phyloP scores from a whole-genome alignment of 2,329 filamentous ascomycete genomes.

The Lasiodiplodia sp. region DNA sequence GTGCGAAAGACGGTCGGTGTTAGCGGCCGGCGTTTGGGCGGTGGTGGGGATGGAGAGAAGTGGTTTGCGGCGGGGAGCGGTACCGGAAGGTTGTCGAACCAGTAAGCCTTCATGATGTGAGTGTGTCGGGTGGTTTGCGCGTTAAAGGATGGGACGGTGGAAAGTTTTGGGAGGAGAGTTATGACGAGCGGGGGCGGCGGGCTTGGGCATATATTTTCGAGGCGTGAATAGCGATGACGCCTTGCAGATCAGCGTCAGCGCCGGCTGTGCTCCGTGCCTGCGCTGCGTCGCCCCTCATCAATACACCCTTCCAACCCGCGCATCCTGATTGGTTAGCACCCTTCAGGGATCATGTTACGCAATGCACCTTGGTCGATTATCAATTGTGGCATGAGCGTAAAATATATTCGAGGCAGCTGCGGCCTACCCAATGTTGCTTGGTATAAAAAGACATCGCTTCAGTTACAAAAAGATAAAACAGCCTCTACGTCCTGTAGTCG shows the following conservation, averaged over 20 bases:
- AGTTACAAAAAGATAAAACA: not conserved
- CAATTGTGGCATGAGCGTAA: not conserved
- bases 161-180: not conserved
- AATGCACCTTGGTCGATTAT: not conserved
- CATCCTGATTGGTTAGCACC: slow-evolving; percentile 2
- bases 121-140: not conserved
- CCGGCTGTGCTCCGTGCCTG: slow-evolving; percentile 9
- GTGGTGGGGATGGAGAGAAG: not conserved
- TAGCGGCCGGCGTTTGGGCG: slow-evolving; percentile 30
- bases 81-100: slow-evolving; percentile 72
- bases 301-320: slow-evolving; percentile 5
- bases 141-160: slow-evolving; percentile 8
- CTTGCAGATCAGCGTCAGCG: slow-evolving; percentile 27
- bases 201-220: slow-evolving; percentile 27
- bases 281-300: not conserved
- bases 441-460: slow-evolving; percentile 17
- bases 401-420: not conserved
- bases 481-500: slow-evolving; percentile 66
- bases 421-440: not conserved
- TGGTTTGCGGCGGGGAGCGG: slow-evolving; percentile 31
- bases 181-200: slow-evolving; percentile 4
- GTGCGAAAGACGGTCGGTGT: slow-evolving; percentile 29
- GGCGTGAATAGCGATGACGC: slow-evolving; percentile 22
- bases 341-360: slow-evolving; percentile 9
- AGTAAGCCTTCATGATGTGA: slow-evolving; percentile 71